Conservation (phyloP, 805 yeast species). For the Metschnikowia anglica region DNA sequence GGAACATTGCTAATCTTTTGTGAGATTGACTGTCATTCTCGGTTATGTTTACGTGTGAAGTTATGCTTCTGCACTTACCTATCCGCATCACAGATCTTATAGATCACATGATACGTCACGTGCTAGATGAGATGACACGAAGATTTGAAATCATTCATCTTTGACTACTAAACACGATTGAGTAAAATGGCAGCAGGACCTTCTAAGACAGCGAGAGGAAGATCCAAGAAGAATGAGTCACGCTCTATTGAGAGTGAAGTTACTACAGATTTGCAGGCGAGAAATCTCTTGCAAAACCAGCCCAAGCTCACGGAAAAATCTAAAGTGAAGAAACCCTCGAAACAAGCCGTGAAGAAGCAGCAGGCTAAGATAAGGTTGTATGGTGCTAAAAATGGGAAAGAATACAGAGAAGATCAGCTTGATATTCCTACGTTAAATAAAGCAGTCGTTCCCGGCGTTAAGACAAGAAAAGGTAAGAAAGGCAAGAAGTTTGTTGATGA, state of each 20-base stretch:
- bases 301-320: constrained; percentile 64
- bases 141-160: constrained; percentile 2
- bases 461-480: constrained; percentile 79
- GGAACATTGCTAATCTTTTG: no score
- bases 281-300: constrained; percentile 58
- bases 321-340: constrained; percentile 47
- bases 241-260: constrained; percentile 67
- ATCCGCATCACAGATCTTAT: not conserved
- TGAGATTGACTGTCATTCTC: no score
- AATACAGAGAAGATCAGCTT: constrained; percentile 74
- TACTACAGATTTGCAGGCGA: constrained; percentile 61
- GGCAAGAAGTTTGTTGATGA: constrained; percentile 79
- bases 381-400: constrained; percentile 58
- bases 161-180: not conserved
- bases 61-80: not conserved
- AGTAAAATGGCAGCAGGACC: constrained; percentile 57
- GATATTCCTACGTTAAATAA: constrained; percentile 77
- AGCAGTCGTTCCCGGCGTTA: constrained; percentile 80
- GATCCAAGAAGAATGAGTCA: constrained; percentile 49
- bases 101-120: constrained; percentile 6
- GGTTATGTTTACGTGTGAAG: not conserved
- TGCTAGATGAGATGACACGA: constrained; percentile 11
- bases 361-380: constrained; percentile 63
- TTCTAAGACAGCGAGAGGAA: constrained; percentile 59
- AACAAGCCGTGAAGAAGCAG: constrained; percentile 60